Percentiles rank a stretch among this genome's conserved stretches.
Conservation (phyloP, 441 rosid genomes). For the Raphanus hybrid region DNA sequence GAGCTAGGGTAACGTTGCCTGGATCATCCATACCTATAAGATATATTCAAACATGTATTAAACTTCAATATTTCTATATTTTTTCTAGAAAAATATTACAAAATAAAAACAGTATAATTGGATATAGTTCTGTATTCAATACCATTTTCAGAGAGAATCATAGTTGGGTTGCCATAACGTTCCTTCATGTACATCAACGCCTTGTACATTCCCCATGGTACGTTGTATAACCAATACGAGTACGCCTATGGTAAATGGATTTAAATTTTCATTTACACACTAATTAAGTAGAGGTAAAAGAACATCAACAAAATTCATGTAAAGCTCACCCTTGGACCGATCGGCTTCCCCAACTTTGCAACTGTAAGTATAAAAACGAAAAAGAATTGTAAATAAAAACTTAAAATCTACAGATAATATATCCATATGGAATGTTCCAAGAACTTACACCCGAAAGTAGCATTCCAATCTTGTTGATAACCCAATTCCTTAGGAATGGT, state of each 20-base stretch:
- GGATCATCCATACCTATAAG: conserved; percentile 89
- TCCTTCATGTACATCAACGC: conserved; percentile 83
- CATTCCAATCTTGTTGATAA: conserved; percentile 93
- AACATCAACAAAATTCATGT: not conserved
- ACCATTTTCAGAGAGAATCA: conserved; percentile 92
- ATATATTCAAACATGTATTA: not conserved
- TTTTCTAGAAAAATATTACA: not conserved
- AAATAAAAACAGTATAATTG: not conserved
- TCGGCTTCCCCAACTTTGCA: conserved; percentile 65
- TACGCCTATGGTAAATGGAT: conserved; percentile 55
- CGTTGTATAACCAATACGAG: conserved; percentile 85
- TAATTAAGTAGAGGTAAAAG: not conserved
- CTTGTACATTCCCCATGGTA: conserved; percentile 97
- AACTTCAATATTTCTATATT: not conserved
- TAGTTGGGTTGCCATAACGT: conserved; percentile 78
- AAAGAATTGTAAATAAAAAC: not conserved
- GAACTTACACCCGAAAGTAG: conserved; percentile 72
- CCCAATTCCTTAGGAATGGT: conserved; percentile 48
- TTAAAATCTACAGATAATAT: not conserved
- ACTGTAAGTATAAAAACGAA: conserved; percentile 46
- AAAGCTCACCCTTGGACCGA: conserved; percentile 74
- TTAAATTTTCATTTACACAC: not conserved
- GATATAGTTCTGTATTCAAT: conserved; percentile 11
- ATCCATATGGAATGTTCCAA: not conserved
- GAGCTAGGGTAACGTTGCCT: conserved; percentile 67